phyloP scores from a whole-genome alignment of 768 basidiomycete genomes.

The Psilocybe azurescens region DNA sequence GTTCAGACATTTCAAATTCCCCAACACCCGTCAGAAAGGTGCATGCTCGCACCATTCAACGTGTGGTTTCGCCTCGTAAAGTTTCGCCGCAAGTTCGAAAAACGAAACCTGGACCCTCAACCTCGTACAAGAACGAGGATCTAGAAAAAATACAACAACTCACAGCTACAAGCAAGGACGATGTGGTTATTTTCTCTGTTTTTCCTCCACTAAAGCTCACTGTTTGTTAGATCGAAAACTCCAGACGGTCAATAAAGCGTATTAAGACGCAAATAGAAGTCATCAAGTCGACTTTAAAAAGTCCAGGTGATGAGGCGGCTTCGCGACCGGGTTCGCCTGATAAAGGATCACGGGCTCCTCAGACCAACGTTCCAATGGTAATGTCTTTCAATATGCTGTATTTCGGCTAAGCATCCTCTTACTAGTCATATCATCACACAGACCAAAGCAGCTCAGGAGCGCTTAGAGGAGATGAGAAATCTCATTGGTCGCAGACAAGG shows the following conservation, averaged over 20 bases:
- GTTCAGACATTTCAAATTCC: conserved; percentile 43
- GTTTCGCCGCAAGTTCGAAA: conserved; percentile 59
- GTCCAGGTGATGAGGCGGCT: conserved; percentile 34
- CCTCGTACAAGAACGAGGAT: conserved; percentile 40
- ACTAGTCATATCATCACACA: conserved; percentile 29
- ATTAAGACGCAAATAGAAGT: conserved; percentile 74
- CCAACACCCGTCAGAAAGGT: conserved; percentile 45
- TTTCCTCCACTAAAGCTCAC: conserved; percentile 7
- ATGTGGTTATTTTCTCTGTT: conserved; percentile 52
- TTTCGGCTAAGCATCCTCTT: not conserved
- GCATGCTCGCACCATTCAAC: conserved; percentile 46
- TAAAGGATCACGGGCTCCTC: conserved; percentile 55
- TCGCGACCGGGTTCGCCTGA: conserved; percentile 63
- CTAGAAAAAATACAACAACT: conserved; percentile 52
- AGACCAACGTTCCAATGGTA: conserved; percentile 49
- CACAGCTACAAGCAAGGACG: conserved; percentile 63
- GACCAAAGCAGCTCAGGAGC: conserved; percentile 78
- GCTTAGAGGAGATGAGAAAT: conserved; percentile 84
- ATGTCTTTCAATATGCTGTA: conserved; percentile 13
- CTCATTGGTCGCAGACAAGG: conserved; percentile 67
- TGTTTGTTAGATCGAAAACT: conserved; percentile 65
- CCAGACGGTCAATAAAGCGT: conserved; percentile 73
- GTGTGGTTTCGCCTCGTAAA: conserved; percentile 53
- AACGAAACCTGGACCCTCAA: conserved; percentile 36
- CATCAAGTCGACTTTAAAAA: conserved; percentile 30